These are phyloP conservation scores for Coniosporium apollinis DNA, from an alignment of 495 filamentous ascomycete genomes.

Conservation along the genomic window DNA sequence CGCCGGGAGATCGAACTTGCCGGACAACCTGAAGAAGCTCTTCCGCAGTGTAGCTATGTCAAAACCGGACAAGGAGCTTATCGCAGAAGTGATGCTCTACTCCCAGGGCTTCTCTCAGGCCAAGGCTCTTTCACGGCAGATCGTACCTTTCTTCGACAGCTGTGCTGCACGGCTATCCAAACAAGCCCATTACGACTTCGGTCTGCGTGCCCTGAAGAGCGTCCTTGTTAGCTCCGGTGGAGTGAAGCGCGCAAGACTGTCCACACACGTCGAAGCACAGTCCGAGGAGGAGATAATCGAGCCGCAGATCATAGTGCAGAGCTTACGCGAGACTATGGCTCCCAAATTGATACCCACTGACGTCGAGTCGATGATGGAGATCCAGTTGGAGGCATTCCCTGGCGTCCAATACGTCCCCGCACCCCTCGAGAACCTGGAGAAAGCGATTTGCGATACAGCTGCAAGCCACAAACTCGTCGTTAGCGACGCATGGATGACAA, in stretches of 20 bases:
- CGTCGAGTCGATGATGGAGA: conserved; percentile 69
- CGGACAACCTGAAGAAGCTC: conserved; percentile 96
- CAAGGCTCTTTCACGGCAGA: conserved; percentile 79
- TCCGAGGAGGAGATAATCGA: conserved; percentile 64
- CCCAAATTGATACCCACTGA: conserved; percentile 88
- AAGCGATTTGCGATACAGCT: conserved; percentile 68
- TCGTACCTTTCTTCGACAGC: conserved; percentile 92
- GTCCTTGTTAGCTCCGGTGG: conserved; percentile 94
- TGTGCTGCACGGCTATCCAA: conserved; percentile 70
- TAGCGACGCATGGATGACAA: conserved; percentile 90
- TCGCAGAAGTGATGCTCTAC: conserved; percentile 98
- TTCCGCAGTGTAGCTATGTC: conserved; percentile 99
- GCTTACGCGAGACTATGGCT: conserved; percentile 93
- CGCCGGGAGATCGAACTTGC: conserved; percentile 90
- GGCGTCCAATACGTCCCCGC: conserved; percentile 86
- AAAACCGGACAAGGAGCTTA: conserved; percentile 97
- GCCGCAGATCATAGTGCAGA: conserved; percentile 97
- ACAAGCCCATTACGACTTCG: conserved; percentile 98
- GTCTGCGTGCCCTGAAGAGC: conserved; percentile 91
- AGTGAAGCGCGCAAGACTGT: conserved; percentile 70
- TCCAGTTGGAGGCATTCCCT: conserved; percentile 78
- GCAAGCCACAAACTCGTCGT: conserved; percentile 67
- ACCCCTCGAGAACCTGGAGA: conserved; percentile 57
- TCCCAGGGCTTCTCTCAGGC: conserved; percentile 97
- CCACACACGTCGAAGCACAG: conserved; percentile 29